Base-by-base conservation (phyloP, 345 rosid species). In the Turritis glabra region DNA sequence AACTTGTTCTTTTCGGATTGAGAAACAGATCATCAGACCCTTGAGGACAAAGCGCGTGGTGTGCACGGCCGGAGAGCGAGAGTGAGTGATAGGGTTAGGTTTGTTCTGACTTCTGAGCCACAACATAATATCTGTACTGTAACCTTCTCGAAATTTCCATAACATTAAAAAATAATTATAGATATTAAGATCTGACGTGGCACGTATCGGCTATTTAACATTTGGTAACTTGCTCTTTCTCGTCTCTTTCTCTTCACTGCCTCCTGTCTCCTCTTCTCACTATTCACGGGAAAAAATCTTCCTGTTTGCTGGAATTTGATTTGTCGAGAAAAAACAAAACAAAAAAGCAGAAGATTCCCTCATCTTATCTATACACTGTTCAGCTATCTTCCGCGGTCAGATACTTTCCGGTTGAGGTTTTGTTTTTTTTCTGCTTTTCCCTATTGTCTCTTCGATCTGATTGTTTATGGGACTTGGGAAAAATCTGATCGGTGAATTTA, bases 71-170 rank as follows among this genome's bases (percentile, higher is more conserved):
- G 7, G 2, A 0, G 3, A 43, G 3, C 64, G 69, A 48, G 74
- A 26, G 69, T 69, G 79, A 52, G 26, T 8, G 47, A 1, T 32
- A 4, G n/a, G 2, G 3, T 58, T 30, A 27, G 26, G 55, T 33
- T 40, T 62, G 27, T 75, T 84, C 82, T 77, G 76, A 80, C 23
- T 75, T 84, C 82, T 77, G 76, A 80, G 87, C 93, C 93, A 84
- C 90, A 78, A 79, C 83, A 79, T 76, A 47, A 79, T 76, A 47
- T 63, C 69, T 47, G 52, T 44, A n/a, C 57, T 19, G 52, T 47
- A 17, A 17, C 57, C 82, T 81, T 88, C 87, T 80, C 77, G 90
- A 84, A 71, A 76, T 78, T 78, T 85, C 84, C 73, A 32, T 67
- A 40, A 53, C 4, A 44, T 15, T 29, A 72, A 67, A 74, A 6